Percentiles rank a stretch among this genome's conserved stretches.
Conservation (phyloP, 306 rosid species). For the Lathyrus oleraceus region DNA sequence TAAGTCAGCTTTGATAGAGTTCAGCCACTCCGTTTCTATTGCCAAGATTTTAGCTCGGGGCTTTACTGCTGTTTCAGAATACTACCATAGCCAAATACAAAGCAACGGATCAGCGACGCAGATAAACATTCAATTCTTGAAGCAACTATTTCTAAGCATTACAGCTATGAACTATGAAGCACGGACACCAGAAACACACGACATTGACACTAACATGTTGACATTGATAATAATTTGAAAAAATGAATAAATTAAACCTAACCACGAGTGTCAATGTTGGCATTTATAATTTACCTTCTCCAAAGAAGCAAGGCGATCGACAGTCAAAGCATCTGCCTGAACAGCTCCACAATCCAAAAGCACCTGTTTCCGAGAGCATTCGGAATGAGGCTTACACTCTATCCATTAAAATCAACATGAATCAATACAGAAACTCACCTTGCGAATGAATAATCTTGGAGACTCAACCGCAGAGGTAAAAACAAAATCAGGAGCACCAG, state of each 20-base stretch:
- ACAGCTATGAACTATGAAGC: neutral
- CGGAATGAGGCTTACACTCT: conserved; percentile 21
- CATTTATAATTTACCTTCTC: conserved; percentile 58
- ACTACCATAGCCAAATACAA: conserved; percentile 48
- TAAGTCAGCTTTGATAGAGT: conserved; percentile 85
- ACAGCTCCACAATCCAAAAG: conserved; percentile 96
- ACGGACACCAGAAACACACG: too few species aligned
- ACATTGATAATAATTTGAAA: too few species aligned
- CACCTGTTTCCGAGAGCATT: conserved; percentile 46
- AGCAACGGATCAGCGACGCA: conserved; percentile 11
- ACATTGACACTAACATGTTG: too few species aligned
- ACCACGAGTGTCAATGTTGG: too few species aligned
- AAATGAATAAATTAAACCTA: too few species aligned
- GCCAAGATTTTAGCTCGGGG: conserved; percentile 76
- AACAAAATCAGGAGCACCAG: conserved; percentile 94
- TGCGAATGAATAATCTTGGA: conserved; percentile 79
- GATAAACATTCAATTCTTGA: conserved; percentile 16
- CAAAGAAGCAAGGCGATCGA: conserved; percentile 95
- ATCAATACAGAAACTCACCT: conserved; percentile 42
- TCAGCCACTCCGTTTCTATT: conserved; percentile 83
- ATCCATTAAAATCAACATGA: neutral
- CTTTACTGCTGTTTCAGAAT: conserved; percentile 85
- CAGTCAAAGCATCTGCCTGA: conserved; percentile 96
- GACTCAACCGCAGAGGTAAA: conserved; percentile 82
- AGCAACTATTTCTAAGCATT: neutral